phyloP scores from a whole-genome alignment of 345 rosid species.

The Rhizophora mangle region DNA sequence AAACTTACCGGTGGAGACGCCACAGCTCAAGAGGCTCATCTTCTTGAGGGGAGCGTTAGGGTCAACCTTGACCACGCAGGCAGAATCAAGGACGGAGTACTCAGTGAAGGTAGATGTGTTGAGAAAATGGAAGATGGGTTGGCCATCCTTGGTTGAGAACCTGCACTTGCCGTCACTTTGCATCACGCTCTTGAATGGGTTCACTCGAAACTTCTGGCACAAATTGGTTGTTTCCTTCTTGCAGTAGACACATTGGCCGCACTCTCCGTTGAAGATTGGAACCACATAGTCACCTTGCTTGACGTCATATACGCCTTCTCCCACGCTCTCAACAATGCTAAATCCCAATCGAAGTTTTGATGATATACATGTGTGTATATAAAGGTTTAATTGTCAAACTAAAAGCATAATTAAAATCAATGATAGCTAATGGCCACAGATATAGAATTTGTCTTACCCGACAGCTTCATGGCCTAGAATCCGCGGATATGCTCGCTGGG shows the following conservation, averaged over 20 bases:
- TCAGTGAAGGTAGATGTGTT: constrained; percentile 68
- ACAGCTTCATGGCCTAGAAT: constrained; percentile 81
- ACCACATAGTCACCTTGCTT: constrained; percentile 62
- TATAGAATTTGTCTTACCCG: constrained; percentile 38
- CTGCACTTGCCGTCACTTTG: constrained; percentile 49
- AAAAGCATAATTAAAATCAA: neutral
- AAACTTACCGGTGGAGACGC: constrained; percentile 58
- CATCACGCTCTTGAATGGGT: constrained; percentile 58
- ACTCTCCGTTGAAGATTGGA: constrained; percentile 65
- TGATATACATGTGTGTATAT: neutral
- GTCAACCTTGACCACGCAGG: constrained; percentile 51
- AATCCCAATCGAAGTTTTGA: neutral
- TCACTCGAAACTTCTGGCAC: constrained; percentile 41
- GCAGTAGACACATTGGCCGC: constrained; percentile 59
- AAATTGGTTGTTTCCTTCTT: constrained; percentile 40
- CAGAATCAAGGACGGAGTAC: constrained; percentile 61
- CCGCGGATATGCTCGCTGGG: constrained; percentile 58
- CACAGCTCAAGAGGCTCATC: constrained; percentile 64
- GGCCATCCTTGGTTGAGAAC: constrained; percentile 43
- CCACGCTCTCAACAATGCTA: constrained; percentile 64
- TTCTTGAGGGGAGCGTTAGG: constrained; percentile 45
- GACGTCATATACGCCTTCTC: constrained; percentile 56
- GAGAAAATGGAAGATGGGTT: constrained; percentile 58
- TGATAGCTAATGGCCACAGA: neutral
- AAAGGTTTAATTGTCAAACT: neutral